Evolutionary conservation across 208 protist genomes (phyloP), one percentile per base, ranked within the genome.

Genomic region (Trypanosoma caninum): DNA sequence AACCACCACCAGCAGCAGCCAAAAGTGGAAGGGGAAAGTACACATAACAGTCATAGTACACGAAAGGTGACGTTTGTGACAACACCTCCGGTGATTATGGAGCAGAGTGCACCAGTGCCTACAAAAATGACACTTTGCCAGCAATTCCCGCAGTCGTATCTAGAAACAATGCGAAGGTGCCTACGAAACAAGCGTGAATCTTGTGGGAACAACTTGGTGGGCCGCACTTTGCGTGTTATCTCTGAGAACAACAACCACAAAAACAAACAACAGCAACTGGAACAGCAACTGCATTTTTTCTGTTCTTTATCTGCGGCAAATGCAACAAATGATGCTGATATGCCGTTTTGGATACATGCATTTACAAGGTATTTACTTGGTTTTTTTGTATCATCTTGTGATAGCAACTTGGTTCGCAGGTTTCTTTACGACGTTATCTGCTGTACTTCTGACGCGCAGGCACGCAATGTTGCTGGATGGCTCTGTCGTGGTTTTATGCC

Each of bases 401-500:
- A 33, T n/a, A 37, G 57, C 31, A 25, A 31, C 0, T 1, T 34
- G 11, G 47, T 55, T 9, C 53, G 61, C 27, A 22, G 52, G 22
- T 53, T 37, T 31, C 52, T 69, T 31, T 47, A 35, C 28, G 54
- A 54, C 13, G 35, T 69, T 45, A 30, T 69, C 8, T 55, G 45
- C 31, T 28, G 55, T 23, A 37, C 38, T 33, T 18, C 58, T 9
- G 33, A 33, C 0, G 35, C 63, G 16, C 22, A 53, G 14, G 20
- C 47, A 18, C 33, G 44, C 41, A 48, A 33, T 42, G 14, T 64
- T 28, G 55, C 65, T 14, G 65, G 56, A 14, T 70, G 65, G 65
- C 28, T 70, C n/a, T 70, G 65, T 42, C 65, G 57, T 27, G 65
- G 65, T 34, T 70, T 70, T 35, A 63, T 34, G 14, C 63, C 63